phyloP scores from a whole-genome alignment of 2,329 filamentous ascomycete genomes.

The Diaporthe citriasiana region DNA sequence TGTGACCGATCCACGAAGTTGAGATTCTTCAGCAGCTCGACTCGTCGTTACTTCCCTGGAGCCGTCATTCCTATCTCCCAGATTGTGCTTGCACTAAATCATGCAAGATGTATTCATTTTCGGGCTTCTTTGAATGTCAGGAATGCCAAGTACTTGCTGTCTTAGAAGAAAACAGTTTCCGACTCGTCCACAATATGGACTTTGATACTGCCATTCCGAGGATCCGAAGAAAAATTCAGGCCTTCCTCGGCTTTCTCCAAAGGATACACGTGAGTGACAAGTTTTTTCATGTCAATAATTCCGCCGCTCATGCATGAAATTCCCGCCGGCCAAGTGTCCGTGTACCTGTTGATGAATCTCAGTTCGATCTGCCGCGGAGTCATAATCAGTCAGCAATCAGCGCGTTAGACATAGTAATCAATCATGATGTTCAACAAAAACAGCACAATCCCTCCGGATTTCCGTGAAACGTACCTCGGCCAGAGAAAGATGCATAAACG shows the following conservation, averaged over 20 bases:
- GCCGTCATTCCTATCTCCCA: neutral
- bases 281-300: constrained; percentile 71
- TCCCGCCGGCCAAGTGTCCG: constrained; percentile 77
- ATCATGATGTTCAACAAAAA: neutral
- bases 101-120: no score
- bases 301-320: constrained; percentile 72
- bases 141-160: neutral
- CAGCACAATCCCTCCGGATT: neutral
- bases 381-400: neutral
- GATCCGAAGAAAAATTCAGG: constrained; percentile 65
- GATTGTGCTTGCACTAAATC: no score
- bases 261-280: constrained; percentile 74
- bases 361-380: constrained; percentile 67
- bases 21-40: neutral
- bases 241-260: constrained; percentile 74
- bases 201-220: constrained; percentile 69
- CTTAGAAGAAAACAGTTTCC: constrained; percentile 39
- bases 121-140: neutral
- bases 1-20: neutral
- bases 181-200: constrained; percentile 70
- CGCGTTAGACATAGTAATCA: neutral
- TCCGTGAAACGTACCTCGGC: constrained; percentile 62
- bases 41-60: neutral
- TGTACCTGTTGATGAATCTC: constrained; percentile 79
- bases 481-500: constrained; percentile 76